phyloP scores from a whole-genome alignment of 345 rosid species.

The Hibiscus syriacus region DNA sequence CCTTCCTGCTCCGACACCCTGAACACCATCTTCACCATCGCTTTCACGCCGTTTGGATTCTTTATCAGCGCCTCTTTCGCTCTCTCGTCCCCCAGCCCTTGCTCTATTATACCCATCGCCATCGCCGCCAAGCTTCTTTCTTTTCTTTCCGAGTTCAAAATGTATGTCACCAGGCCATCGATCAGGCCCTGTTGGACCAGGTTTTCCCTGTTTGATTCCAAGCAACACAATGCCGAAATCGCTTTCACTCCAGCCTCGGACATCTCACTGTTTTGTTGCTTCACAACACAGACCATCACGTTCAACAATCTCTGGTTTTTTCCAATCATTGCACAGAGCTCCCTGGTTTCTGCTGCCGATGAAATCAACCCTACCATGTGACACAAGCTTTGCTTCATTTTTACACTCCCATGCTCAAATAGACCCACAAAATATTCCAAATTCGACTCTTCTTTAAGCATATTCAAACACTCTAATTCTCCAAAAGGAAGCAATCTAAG shows the following conservation, averaged over 20 bases:
- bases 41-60: slow-evolving; percentile 25
- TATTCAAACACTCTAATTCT: no score
- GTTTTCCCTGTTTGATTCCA: slow-evolving; percentile 29
- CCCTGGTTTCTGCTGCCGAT: slow-evolving; percentile 31
- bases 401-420: slow-evolving; percentile 28
- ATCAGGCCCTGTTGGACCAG: slow-evolving; percentile 28
- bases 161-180: slow-evolving; percentile 26
- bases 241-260: slow-evolving; percentile 31
- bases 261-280: slow-evolving; percentile 17
- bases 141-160: slow-evolving; percentile 21
- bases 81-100: slow-evolving; percentile 23
- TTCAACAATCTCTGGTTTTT: slow-evolving; percentile 13
- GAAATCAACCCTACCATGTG: slow-evolving; percentile 35
- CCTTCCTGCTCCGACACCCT: slow-evolving; percentile 47
- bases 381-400: slow-evolving; percentile 33
- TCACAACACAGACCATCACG: slow-evolving; percentile 20
- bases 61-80: slow-evolving; percentile 30
- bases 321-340: slow-evolving; percentile 24
- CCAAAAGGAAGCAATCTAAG: slow-evolving; percentile 26
- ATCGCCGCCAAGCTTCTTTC: slow-evolving; percentile 21
- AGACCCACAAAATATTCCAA: slow-evolving; percentile 24
- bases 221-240: slow-evolving; percentile 32
- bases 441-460: slow-evolving; percentile 34
- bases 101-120: slow-evolving; percentile 37
- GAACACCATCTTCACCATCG: slow-evolving; percentile 49